Evolutionary conservation across 1,284 basidiomycete species (phyloP), one percentile per base, ranked within the genome.

Genomic region (Volvariella surrecta): DNA sequence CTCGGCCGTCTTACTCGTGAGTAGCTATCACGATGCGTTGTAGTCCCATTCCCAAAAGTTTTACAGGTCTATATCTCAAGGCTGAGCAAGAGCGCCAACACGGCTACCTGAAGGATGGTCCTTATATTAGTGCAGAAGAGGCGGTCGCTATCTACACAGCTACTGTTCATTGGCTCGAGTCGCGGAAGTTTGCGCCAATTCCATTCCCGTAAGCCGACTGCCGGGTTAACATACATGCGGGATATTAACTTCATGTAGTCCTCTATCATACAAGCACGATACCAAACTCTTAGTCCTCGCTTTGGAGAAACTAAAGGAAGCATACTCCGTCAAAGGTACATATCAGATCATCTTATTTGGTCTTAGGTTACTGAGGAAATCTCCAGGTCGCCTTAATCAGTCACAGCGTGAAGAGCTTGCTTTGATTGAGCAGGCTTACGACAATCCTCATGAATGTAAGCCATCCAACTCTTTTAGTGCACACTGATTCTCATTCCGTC

Each of bases 81-180:
- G 93, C 93, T 28, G 94, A 98, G 68, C 94, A 97, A 62, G 94
- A 98, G 67, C 74, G 94, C 46, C 94, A 97, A 62, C 93, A 98
- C 55, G 90, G 87, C 8, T 97, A 97, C 60, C 79, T 97, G 51
- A 97, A 97, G 70, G 94, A 97, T 62, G 93, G 93, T 42, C 92
- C 93, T 10, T 96, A 97, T 60, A 91, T 98, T 60, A 94, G 89
- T 54, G 90, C 93, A 4, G 94, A 97, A 62, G 94, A 97, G 61
- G 94, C 93, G 41, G 93, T 97, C 15, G 93, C 93, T 1, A 91
- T 97, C 57, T 97, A 97, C 64, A 95, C 93, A 0, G 90, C 92
- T 13, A 97, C 93, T 0, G 94, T 96, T 3, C 93, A 97, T 64
- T 98, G 93, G 93, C 73, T 97, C 20, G 94, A 98, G 64, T 91